Evolutionary conservation across 2,329 filamentous ascomycete genomes (phyloP).

Genomic region (Diplodia scrobiculata): DNA sequence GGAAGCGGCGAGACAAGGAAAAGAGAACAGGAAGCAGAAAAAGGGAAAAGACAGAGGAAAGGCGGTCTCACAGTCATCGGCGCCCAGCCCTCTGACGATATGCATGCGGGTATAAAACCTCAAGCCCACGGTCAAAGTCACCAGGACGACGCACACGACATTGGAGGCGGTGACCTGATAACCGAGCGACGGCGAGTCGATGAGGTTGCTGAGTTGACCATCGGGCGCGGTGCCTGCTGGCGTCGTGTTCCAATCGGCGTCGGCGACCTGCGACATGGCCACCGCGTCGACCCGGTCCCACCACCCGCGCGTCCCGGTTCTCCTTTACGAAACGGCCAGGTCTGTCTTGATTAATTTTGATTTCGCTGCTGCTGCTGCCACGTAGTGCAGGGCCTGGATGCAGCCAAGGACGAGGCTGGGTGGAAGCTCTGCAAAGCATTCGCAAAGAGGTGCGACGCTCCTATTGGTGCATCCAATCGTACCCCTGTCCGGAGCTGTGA

Average conservation of each 20-base stretch:
- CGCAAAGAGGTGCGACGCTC: not conserved
- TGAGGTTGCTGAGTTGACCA: slow-evolving; percentile 2
- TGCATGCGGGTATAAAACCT: slow-evolving; percentile 16
- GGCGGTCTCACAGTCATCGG: slow-evolving; percentile 13
- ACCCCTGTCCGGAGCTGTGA: not conserved
- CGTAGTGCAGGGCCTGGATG: not conserved
- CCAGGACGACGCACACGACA: not conserved
- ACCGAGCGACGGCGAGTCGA: slow-evolving; percentile 5
- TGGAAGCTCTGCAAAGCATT: not conserved
- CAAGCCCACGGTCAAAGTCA: slow-evolving; percentile 2
- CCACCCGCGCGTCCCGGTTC: not conserved
- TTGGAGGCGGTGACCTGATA: slow-evolving; percentile 11
- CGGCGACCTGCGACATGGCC: slow-evolving; percentile 2
- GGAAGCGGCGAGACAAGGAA: not conserved
- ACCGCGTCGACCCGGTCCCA: not conserved
- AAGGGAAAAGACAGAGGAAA: not conserved
- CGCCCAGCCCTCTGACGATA: slow-evolving; percentile 7
- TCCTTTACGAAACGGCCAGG: not conserved
- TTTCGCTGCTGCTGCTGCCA: not conserved
- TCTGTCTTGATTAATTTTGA: not conserved
- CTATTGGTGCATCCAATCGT: not conserved
- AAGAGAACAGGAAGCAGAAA: not conserved
- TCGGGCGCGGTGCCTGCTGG: slow-evolving; percentile 5
- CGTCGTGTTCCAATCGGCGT: slow-evolving; percentile 4
- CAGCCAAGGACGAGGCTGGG: not conserved